Percentiles rank a stretch among this genome's conserved stretches.
Conservation (phyloP, 2,329 filamentous ascomycete genomes). For the Blastomyces parvus region DNA sequence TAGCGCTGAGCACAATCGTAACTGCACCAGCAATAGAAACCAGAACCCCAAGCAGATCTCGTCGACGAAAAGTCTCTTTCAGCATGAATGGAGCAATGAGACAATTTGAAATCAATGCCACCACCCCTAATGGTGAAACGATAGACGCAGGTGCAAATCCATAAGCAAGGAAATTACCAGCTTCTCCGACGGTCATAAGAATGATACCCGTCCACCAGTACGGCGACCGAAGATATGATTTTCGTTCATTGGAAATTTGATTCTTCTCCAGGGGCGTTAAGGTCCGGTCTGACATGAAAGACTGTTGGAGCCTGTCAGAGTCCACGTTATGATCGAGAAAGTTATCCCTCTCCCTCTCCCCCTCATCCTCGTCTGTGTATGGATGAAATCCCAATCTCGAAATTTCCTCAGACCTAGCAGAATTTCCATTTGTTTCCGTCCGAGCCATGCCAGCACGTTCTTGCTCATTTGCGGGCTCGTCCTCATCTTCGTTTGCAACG, state of each 20-base stretch:
- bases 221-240: conserved; percentile 76
- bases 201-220: conserved; percentile 96
- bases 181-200: conserved; percentile 85
- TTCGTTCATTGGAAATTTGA: conserved; percentile 40
- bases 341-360: conserved; percentile 14
- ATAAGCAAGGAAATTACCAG: conserved; percentile 93
- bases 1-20: conserved; percentile 85
- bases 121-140: conserved; percentile 92
- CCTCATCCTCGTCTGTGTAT: conserved; percentile 8
- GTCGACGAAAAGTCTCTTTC: conserved; percentile 74
- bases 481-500: conserved; percentile 13
- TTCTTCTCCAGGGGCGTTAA: conserved; percentile 31
- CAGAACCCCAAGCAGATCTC: conserved; percentile 80
- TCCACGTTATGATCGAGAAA: conserved; percentile 35
- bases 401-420: conserved; percentile 8
- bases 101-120: conserved; percentile 92
- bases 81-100: conserved; percentile 91
- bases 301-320: conserved; percentile 23
- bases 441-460: conserved; percentile 2
- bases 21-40: conserved; percentile 82
- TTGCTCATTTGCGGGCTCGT: not conserved
- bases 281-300: conserved; percentile 33
- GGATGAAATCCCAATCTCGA: not conserved
- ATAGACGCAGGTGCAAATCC: conserved; percentile 97
- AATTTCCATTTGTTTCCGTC: conserved; percentile 12